phyloP scores from a whole-genome alignment of 2,329 filamentous ascomycete species.

The Alternaria angustiovoidea region DNA sequence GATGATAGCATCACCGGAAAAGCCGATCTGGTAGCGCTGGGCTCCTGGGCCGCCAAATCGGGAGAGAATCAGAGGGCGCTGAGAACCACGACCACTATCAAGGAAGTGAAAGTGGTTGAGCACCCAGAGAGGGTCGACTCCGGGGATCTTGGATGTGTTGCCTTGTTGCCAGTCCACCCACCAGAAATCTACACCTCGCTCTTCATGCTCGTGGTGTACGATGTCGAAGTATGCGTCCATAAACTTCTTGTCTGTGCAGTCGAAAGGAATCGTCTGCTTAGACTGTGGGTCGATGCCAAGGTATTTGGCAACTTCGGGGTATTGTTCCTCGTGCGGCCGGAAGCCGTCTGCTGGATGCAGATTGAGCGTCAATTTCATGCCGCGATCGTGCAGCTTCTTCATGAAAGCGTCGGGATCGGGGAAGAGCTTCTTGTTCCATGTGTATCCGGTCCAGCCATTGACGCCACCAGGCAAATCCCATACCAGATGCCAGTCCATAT shows the following conservation, averaged over 20 bases:
- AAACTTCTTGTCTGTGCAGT: constrained; percentile 63
- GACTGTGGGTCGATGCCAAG: constrained; percentile 61
- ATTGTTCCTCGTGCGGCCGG: constrained; percentile 64
- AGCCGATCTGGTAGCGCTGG: constrained; percentile 71
- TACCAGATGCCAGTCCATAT: constrained; percentile 73
- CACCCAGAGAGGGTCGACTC: constrained; percentile 70
- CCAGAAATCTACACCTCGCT: constrained; percentile 68
- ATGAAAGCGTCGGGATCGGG: constrained; percentile 64
- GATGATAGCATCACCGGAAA: constrained; percentile 68
- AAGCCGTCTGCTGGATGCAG: constrained; percentile 70
- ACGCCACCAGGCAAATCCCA: constrained; percentile 41
- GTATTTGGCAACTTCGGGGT: constrained; percentile 62
- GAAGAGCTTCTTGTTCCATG: constrained; percentile 67
- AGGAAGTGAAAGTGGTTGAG: constrained; percentile 72
- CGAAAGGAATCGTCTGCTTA: constrained; percentile 63
- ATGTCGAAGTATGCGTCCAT: constrained; percentile 67
- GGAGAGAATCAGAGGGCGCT: constrained; percentile 64
- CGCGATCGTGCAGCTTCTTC: constrained; percentile 59
- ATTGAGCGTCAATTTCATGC: constrained; percentile 66
- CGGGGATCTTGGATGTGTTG: constrained; percentile 61
- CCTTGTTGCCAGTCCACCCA: constrained; percentile 76
- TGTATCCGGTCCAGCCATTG: constrained; percentile 69
- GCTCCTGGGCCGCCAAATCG: constrained; percentile 69
- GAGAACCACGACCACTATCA: constrained; percentile 57
- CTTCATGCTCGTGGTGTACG: constrained; percentile 64